Evolutionary conservation across 1,284 basidiomycete genomes (phyloP).

Genomic region (Cryptococcus sp.): DNA sequence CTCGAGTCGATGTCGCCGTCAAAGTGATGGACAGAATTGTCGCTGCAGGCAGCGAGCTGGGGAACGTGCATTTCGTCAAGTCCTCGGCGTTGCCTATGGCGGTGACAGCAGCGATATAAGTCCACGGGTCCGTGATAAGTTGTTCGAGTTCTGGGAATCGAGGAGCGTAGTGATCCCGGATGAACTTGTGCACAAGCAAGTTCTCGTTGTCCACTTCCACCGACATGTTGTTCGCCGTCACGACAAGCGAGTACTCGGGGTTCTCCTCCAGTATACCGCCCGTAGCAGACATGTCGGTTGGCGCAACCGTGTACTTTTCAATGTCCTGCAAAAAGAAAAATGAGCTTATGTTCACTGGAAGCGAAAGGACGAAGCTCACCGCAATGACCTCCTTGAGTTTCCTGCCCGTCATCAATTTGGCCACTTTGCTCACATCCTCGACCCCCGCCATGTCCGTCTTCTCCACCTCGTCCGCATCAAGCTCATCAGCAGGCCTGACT

Average conservation of each 20-base stretch:
- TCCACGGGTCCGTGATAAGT: constrained; percentile 84
- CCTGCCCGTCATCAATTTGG: constrained; percentile 82
- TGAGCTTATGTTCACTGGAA: background rate
- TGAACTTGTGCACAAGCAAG: constrained; percentile 97
- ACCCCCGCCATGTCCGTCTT: constrained; percentile 82
- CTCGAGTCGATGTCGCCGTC: constrained; percentile 87
- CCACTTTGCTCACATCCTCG: constrained; percentile 81
- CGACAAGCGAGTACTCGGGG: constrained; percentile 94
- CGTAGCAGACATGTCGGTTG: constrained; percentile 70
- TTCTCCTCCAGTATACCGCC: constrained; percentile 77
- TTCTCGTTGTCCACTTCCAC: constrained; percentile 99
- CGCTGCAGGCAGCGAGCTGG: constrained; percentile 81
- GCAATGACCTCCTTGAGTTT: constrained; percentile 81
- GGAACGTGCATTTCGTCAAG: constrained; percentile 76
- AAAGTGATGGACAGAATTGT: constrained; percentile 95
- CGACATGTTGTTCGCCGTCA: constrained; percentile 95
- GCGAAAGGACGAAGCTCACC: constrained; percentile 54
- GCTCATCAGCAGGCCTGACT: constrained; percentile 85
- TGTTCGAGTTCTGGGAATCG: constrained; percentile 98
- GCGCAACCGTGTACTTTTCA: constrained; percentile 74
- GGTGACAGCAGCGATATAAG: constrained; percentile 89
- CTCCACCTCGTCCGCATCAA: constrained; percentile 89
- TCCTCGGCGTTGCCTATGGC: constrained; percentile 84
- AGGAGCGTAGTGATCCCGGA: constrained; percentile 93
- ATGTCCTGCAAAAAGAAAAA: constrained; percentile 66